These are phyloP conservation scores for Plectosphaerella sp. DNA, from an alignment of 2,329 filamentous ascomycete species.

Conservation along the genomic window DNA sequence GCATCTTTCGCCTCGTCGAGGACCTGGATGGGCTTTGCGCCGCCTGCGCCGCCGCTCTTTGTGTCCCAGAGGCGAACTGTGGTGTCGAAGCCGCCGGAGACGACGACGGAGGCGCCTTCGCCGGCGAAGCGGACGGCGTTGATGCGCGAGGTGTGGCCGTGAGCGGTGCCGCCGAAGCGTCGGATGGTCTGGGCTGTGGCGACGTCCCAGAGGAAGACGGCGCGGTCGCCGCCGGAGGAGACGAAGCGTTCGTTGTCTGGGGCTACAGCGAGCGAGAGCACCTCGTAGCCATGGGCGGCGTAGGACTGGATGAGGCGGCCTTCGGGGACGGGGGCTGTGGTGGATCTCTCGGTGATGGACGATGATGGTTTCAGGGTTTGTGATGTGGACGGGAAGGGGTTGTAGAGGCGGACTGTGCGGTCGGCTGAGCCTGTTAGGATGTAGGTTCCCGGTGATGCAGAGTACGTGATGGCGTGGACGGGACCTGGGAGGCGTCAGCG, in stretches of 20 bases:
- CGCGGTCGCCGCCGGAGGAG: slow-evolving; percentile 84
- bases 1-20: slow-evolving; percentile 70
- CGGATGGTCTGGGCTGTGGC: slow-evolving; percentile 71
- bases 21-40: slow-evolving; percentile 63
- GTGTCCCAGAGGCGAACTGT: slow-evolving; percentile 74
- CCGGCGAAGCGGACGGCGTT: slow-evolving; percentile 79
- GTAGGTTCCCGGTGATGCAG: slow-evolving; percentile 67
- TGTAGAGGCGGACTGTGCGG: slow-evolving; percentile 81
- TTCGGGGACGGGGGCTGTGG: slow-evolving; percentile 31
- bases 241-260: slow-evolving; percentile 79
- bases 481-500: slow-evolving; percentile 44
- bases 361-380: slow-evolving; percentile 13
- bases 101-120: slow-evolving; percentile 66
- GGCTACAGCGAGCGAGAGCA: slow-evolving; percentile 74
- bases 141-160: slow-evolving; percentile 67
- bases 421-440: slow-evolving; percentile 84
- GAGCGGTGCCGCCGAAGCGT: slow-evolving; percentile 59
- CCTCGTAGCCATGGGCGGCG: slow-evolving; percentile 84
- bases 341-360: slow-evolving; percentile 25
- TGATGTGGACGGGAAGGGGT: slow-evolving; percentile 52
- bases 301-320: slow-evolving; percentile 80
- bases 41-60: slow-evolving; percentile 34
- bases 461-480: slow-evolving; percentile 69
- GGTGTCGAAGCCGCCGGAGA: slow-evolving; percentile 71
- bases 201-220: slow-evolving; percentile 94